phyloP scores from a whole-genome alignment of 768 basidiomycete species.

The Suillus occidentalis region DNA sequence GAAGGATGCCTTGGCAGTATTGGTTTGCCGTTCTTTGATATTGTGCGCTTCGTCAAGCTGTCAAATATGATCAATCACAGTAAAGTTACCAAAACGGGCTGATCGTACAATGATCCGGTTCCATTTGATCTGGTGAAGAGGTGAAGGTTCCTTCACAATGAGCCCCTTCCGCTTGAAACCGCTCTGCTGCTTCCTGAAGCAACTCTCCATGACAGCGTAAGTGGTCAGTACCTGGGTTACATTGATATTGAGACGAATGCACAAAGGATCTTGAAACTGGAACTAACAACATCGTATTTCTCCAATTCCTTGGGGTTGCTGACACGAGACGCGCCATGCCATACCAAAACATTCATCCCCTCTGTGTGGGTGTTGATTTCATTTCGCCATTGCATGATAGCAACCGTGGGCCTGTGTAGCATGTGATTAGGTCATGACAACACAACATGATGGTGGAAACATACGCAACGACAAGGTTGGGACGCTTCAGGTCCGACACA shows the following conservation, averaged over 20 bases:
- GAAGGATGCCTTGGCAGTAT: slow-evolving; percentile 97
- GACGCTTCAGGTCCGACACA: slow-evolving; percentile 72
- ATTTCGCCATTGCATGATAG: slow-evolving; percentile 85
- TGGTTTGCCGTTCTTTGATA: slow-evolving; percentile 93
- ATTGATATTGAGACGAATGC: slow-evolving; percentile 9
- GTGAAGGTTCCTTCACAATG: slow-evolving; percentile 86
- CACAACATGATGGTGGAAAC: slow-evolving; percentile 26
- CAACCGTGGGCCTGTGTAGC: slow-evolving; percentile 44
- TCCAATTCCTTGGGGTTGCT: slow-evolving; percentile 65
- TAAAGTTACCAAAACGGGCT: not conserved
- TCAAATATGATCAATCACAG: not conserved
- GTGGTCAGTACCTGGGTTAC: slow-evolving; percentile 71
- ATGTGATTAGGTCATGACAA: slow-evolving; percentile 4
- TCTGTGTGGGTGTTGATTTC: slow-evolving; percentile 88
- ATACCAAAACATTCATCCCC: slow-evolving; percentile 83
- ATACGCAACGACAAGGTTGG: slow-evolving; percentile 91
- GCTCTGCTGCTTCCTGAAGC: slow-evolving; percentile 88
- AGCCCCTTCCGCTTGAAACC: slow-evolving; percentile 87
- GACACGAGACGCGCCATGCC: slow-evolving; percentile 83
- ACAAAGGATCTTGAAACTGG: not conserved
- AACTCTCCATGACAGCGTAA: slow-evolving; percentile 87
- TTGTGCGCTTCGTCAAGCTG: slow-evolving; percentile 97
- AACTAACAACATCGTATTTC: slow-evolving; percentile 83
- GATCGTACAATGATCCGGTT: slow-evolving; percentile 67
- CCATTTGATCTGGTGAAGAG: slow-evolving; percentile 85